phyloP scores from a whole-genome alignment of 192 early-diverging fungal species.

The Coemansia sp. region DNA sequence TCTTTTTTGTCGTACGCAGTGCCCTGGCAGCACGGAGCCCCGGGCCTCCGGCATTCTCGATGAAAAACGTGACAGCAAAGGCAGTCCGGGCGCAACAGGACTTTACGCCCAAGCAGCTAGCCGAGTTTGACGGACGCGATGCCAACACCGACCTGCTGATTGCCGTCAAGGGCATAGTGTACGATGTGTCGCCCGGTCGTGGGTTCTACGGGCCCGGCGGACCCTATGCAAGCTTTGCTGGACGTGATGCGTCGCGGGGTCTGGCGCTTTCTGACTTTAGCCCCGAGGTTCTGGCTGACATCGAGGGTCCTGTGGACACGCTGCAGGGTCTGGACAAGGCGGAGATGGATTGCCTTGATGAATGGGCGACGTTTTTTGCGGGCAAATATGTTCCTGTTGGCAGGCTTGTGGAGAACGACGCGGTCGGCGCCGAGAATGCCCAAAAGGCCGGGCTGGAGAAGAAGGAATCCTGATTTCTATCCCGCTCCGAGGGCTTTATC shows the following conservation, averaged over 20 bases:
- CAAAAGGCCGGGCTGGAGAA: constrained; percentile 1
- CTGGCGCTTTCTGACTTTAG: constrained; percentile 88
- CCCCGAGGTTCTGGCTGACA: constrained; percentile 60
- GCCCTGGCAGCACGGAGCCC: background rate
- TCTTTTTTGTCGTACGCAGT: constrained; percentile 36
- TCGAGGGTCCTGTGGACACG: constrained; percentile 72
- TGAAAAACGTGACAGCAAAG: constrained; percentile 17
- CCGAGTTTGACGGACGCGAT: constrained; percentile 67
- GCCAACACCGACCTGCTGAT: constrained; percentile 64
- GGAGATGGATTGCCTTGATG: constrained; percentile 68
- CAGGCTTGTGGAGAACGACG: constrained; percentile 52
- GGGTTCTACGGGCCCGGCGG: constrained; percentile 89
- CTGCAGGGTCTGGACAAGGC: constrained; percentile 72
- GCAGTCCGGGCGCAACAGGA: constrained; percentile 45
- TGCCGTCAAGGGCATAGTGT: constrained; percentile 81
- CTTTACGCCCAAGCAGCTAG: constrained; percentile 76
- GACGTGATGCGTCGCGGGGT: constrained; percentile 92
- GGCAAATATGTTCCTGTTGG: constrained; percentile 76
- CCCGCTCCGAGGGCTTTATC: too few relatives aligned
- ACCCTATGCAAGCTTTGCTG: constrained; percentile 95
- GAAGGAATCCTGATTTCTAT: too few relatives aligned
- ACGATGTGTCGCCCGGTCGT: constrained; percentile 79
- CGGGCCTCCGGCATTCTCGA: constrained; percentile 23
- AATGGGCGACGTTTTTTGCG: constrained; percentile 79
- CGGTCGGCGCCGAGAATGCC: background rate